These are phyloP conservation scores for Ophidiomyces ophidiicola DNA, from an alignment of 2,329 filamentous ascomycete species.

Conservation along the genomic window DNA sequence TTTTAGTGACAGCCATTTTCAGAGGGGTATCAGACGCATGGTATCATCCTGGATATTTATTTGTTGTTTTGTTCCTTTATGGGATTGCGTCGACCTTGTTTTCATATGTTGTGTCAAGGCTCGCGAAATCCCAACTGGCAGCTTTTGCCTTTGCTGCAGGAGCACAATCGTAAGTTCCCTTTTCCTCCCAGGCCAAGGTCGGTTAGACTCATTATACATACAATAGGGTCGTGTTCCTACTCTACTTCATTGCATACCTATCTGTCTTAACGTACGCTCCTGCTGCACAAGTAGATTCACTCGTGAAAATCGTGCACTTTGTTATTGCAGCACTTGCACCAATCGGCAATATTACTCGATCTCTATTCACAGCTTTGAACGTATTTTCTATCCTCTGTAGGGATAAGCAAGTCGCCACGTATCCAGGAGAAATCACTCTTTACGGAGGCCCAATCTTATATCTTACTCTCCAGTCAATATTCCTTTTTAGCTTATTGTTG, in stretches of 20 bases:
- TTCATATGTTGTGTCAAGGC: slow-evolving; percentile 70
- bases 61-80: slow-evolving; percentile 68
- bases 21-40: slow-evolving; percentile 50
- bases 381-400: slow-evolving; percentile 68
- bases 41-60: slow-evolving; percentile 71
- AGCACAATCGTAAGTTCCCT: slow-evolving; percentile 48
- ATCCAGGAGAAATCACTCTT: slow-evolving; percentile 57
- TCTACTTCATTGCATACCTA: slow-evolving; percentile 61
- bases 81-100: slow-evolving; percentile 65
- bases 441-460: slow-evolving; percentile 82
- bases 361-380: slow-evolving; percentile 68
- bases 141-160: slow-evolving; percentile 75
- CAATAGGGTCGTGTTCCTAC: slow-evolving; percentile 48
- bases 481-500: slow-evolving; percentile 60
- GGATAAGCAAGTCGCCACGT: slow-evolving; percentile 49
- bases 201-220: slow-evolving; percentile 5
- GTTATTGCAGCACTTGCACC: slow-evolving; percentile 62
- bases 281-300: slow-evolving; percentile 53
- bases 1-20: slow-evolving; percentile 58
- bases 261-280: slow-evolving; percentile 62
- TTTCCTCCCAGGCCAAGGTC: not conserved
- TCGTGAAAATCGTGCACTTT: slow-evolving; percentile 60
- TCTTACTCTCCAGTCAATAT: slow-evolving; percentile 58
- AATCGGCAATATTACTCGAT: slow-evolving; percentile 60
- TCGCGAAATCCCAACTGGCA: slow-evolving; percentile 64